Percentiles rank a stretch among this genome's conserved stretches.
These are phyloP conservation scores for Sphaerostilbella broomeana DNA, from an alignment of 2,329 filamentous ascomycete species.

Conservation along the genomic window DNA sequence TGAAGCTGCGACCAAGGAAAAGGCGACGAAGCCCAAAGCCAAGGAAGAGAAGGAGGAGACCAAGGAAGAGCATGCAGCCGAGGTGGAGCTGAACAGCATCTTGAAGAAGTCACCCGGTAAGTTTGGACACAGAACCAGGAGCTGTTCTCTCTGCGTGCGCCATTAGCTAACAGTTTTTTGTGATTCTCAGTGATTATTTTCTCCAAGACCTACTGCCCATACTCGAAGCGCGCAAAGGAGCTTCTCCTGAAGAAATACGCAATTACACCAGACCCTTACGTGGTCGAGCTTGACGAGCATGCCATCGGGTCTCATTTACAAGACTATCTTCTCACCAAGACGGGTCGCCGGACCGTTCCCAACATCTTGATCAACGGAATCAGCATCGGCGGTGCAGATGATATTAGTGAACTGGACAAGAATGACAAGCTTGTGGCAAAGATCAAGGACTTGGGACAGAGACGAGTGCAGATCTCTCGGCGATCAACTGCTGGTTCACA, in stretches of 20 bases:
- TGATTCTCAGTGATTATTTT: conserved; percentile 73
- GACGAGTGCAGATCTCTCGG: conserved; percentile 50
- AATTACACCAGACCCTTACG: conserved; percentile 73
- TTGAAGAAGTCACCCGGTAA: conserved; percentile 78
- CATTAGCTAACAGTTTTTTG: background rate
- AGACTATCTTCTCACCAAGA: conserved; percentile 61
- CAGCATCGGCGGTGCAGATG: conserved; percentile 86
- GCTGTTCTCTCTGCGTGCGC: no score
- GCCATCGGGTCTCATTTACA: conserved; percentile 68
- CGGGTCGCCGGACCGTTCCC: conserved; percentile 78
- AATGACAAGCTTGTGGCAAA: conserved; percentile 62
- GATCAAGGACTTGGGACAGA: conserved; percentile 67
- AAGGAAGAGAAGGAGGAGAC: conserved; percentile 41
- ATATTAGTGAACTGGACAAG: conserved; percentile 65
- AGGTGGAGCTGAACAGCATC: conserved; percentile 68
- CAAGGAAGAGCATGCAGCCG: conserved; percentile 56
- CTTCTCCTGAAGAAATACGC: conserved; percentile 78
- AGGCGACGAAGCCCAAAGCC: conserved; percentile 31
- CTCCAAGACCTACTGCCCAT: conserved; percentile 88
- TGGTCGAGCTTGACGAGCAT: conserved; percentile 87
- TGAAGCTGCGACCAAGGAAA: conserved; percentile 58
- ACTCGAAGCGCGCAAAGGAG: conserved; percentile 76
- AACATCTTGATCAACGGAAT: conserved; percentile 85
- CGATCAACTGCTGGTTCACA: conserved; percentile 26
- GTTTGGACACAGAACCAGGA: no score